Evolutionary conservation across 306 rosid genomes (phyloP), one percentile per base, ranked within the genome.

Genomic region (Rosa rugosa): DNA sequence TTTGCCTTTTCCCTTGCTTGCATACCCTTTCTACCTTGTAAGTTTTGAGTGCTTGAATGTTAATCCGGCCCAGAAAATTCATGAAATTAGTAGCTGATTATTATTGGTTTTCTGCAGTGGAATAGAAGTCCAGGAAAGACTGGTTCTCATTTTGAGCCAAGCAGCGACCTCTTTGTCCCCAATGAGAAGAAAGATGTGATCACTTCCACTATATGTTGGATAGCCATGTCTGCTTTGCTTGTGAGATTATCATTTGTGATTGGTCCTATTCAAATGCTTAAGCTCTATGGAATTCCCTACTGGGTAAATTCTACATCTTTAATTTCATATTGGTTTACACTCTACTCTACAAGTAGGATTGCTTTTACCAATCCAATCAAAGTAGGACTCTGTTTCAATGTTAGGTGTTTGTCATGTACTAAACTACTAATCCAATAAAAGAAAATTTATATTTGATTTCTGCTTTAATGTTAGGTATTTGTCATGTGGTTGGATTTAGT

Each of bases 401-500:
- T 53, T 22, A 88, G 95, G 54, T 74, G 68, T 90, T 90, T 11
- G 92, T 90, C n/a, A n/a, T n/a, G n/a, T n/a, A n/a, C n/a, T n/a
- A n/a, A n/a, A n/a, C n/a, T n/a, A n/a, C n/a, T n/a, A n/a, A n/a
- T n/a, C 45, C 47, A 66, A 38, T 36, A 0, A 38, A 53, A 38
- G 45, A 10, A 46, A 42, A 49, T 45, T 3, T 83, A 80, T 77
- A 84, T 62, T 49, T 73, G 17, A 54, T 50, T 8, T 69, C 73
- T 42, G 57, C 73, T 75, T 85, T n/a, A 31, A 75, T 76, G 50
- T 42, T 36, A 91, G 97, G 66, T 75, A 54, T 91, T 91, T 11
- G 94, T 88, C 40, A 88, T 91, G 92, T 91, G 97, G 97, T 79
- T 91, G 90, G 97, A 91, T 83, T 73, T 91, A 8, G 97, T 89